Evolutionary conservation across 2,329 filamentous ascomycete species (phyloP), one percentile per base, ranked within the genome.

Genomic region (Fusarium marasasianum): DNA sequence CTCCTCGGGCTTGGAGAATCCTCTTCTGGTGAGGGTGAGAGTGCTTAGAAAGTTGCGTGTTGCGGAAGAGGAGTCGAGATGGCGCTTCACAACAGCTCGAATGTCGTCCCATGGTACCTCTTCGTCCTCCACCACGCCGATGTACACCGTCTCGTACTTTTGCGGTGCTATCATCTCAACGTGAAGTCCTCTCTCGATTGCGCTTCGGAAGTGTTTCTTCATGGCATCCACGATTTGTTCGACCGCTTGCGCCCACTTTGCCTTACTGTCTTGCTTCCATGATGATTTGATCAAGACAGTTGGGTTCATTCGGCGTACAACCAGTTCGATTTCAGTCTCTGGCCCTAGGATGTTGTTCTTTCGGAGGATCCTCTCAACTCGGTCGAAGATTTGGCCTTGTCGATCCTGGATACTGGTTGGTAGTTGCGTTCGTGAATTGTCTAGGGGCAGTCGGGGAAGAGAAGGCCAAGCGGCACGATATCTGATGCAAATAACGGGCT

Each of bases 151-250:
- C 29, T 35, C 31, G 29, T 50, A 33, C 14, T n/a, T 22, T 29
- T 63, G n/a, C 15, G 55, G 61, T 13, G 61, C 37, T n/a, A 50
- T 29, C 43, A 63, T 63, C 22, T 63, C 54, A 33, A 63, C 20
- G 11, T 47, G n/a, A 8, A 63, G 22, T 8, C 35, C 35, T 24
- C 10, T 20, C 2, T 50, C 10, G 37, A 48, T 11, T 11, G 43
- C 43, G 37, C 18, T 6, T 17, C 5, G 18, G 29, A 61, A 43
- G 18, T 48, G n/a, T 48, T 35, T 35, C 22, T 48, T 41, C 35
- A 63, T 31, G 20, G 37, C 14, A 45, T 31, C 33, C 9, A 63
- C 55, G 35, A 63, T 63, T 41, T 61, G 35, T 35, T 63, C 20
- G 17, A 61, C 35, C 6, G 61, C 24, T 22, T 20, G 35, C n/a